These are phyloP conservation scores for Trichoderma polysporum DNA, from an alignment of 2,329 filamentous ascomycete species.

Conservation along the genomic window DNA sequence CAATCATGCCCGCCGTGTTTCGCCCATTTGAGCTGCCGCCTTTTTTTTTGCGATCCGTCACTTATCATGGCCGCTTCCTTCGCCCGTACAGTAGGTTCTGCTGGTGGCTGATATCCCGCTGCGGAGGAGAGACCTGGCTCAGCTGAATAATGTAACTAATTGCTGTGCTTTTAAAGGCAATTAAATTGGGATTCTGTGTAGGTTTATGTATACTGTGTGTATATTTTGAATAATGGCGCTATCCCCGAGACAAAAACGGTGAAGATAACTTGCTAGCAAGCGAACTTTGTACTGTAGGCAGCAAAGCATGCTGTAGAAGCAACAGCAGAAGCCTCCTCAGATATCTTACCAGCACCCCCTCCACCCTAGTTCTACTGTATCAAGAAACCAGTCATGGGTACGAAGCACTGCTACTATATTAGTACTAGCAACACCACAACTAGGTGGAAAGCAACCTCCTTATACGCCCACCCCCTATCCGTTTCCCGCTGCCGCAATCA, in stretches of 20 bases:
- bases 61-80: not conserved
- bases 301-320: not conserved
- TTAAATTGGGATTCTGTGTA: not conserved
- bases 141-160: no score
- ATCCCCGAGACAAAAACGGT: not conserved
- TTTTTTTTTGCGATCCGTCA: not conserved
- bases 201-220: no score
- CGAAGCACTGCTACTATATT: not conserved
- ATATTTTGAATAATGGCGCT: not conserved
- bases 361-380: not conserved
- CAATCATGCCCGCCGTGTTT: not conserved
- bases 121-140: not conserved
- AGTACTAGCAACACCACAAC: not conserved
- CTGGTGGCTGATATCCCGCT: not conserved
- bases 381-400: not conserved
- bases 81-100: not conserved
- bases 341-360: not conserved
- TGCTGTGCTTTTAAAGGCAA: no score
- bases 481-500: not conserved
- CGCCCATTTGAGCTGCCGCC: not conserved
- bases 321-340: not conserved
- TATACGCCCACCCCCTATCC: slow-evolving; percentile 8
- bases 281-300: not conserved
- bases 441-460: not conserved
- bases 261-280: not conserved